Evolutionary conservation across 768 basidiomycete genomes (phyloP).

Genomic region (Mycena vitilis): DNA sequence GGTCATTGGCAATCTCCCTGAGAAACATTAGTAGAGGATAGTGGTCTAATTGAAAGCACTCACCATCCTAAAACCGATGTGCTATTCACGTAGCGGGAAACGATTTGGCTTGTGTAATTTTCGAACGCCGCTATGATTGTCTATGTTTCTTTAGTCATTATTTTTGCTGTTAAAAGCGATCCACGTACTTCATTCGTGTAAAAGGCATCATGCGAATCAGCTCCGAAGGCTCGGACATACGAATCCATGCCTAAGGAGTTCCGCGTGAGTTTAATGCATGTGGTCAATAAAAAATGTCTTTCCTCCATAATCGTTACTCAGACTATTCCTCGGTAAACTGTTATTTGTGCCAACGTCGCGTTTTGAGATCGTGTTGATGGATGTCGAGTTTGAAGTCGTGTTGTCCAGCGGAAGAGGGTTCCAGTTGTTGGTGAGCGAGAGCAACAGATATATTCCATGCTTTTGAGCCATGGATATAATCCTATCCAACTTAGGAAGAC

Average conservation of each 20-base stretch:
- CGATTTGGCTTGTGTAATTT: slow-evolving; percentile 67
- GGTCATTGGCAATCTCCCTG: slow-evolving; percentile 77
- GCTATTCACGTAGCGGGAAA: slow-evolving; percentile 65
- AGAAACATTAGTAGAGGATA: slow-evolving; percentile 10
- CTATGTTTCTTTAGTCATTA: slow-evolving; percentile 23
- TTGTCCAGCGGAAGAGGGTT: slow-evolving; percentile 54
- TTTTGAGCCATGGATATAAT: slow-evolving; percentile 55
- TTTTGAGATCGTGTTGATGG: slow-evolving; percentile 30
- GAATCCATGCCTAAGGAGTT: slow-evolving; percentile 48
- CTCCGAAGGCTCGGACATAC: slow-evolving; percentile 65
- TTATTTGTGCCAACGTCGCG: slow-evolving; percentile 53
- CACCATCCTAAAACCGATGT: slow-evolving; percentile 66
- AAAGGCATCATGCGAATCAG: slow-evolving; percentile 66
- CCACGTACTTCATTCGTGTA: slow-evolving; percentile 53
- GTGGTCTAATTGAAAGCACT: slow-evolving; percentile 22
- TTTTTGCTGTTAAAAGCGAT: not conserved
- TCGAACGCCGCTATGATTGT: slow-evolving; percentile 62
- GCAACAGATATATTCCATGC: slow-evolving; percentile 62
- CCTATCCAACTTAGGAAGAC: slow-evolving; percentile 72
- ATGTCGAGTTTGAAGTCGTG: slow-evolving; percentile 29
- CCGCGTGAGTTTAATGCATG: too few relatives aligned
- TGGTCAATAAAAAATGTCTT: slow-evolving; percentile 5
- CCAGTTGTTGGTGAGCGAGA: slow-evolving; percentile 75
- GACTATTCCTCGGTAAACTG: slow-evolving; percentile 59
- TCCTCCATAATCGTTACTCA: slow-evolving; percentile 74